Conservation (phyloP, 129 eudicot species). For the Flaveria bidentis region DNA sequence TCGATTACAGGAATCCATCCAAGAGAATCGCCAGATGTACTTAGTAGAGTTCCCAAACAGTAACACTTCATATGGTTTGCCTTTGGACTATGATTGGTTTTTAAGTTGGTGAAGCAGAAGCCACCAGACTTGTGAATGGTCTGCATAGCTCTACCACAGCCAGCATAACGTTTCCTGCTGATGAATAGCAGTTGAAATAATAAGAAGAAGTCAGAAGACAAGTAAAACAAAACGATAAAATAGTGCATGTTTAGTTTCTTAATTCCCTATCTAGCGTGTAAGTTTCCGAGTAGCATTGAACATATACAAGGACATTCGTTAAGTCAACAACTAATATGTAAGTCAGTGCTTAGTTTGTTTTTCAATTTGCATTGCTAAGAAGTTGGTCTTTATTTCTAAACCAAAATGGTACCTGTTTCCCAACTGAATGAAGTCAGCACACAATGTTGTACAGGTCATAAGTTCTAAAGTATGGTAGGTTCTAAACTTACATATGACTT, state of each 20-base stretch:
- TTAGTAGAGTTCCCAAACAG: conserved; percentile 56
- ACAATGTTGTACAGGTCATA: neutral
- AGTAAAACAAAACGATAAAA: conserved; percentile 11
- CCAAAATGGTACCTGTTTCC: neutral
- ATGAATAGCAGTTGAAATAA: neutral
- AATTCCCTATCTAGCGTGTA: conserved; percentile 7
- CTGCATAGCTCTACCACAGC: conserved; percentile 38
- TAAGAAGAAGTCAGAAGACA: conserved; percentile 5
- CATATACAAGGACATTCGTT: neutral
- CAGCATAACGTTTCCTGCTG: conserved; percentile 43
- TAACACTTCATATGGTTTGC: conserved; percentile 40
- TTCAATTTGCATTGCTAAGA: neutral
- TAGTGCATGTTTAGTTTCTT: conserved; percentile 17
- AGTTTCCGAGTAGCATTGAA: neutral
- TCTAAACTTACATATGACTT: too few relatives aligned
- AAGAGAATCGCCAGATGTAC: conserved; percentile 45
- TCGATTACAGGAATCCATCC: conserved; percentile 78
- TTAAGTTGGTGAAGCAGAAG: conserved; percentile 28
- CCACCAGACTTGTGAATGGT: conserved; percentile 40
- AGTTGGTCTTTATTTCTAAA: too few relatives aligned
- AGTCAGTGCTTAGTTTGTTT: neutral
- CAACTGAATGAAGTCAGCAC: neutral
- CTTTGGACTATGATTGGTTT: conserved; percentile 30
- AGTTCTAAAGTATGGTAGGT: neutral
- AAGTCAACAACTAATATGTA: neutral